Conservation (phyloP, 805 yeast genomes). For the Teunomyces tritomae region DNA sequence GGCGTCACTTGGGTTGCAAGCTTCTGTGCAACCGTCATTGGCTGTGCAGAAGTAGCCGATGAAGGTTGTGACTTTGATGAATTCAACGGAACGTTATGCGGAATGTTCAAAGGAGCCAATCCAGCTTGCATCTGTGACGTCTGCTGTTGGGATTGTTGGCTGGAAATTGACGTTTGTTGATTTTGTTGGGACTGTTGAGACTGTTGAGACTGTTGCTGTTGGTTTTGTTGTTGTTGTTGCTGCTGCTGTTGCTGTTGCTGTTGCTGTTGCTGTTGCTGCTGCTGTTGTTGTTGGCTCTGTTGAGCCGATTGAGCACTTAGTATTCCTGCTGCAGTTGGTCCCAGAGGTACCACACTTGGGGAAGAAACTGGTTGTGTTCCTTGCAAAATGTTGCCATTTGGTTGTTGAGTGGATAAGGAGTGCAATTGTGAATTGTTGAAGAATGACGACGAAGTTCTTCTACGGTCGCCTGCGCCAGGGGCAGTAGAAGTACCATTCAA, state of each 20-base stretch:
- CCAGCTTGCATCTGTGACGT: conserved; percentile 5
- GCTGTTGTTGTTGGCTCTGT: conserved; percentile 6
- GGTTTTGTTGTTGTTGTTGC: conserved; percentile 11
- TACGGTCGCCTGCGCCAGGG: conserved; percentile 29
- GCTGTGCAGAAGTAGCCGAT: conserved; percentile 17
- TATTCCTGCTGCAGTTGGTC: conserved; percentile 4
- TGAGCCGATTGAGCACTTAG: conserved; percentile 6
- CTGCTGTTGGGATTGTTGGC: background rate
- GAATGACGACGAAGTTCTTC: conserved; percentile 55
- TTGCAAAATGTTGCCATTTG: background rate
- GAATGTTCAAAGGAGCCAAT: conserved; percentile 1
- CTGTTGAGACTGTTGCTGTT: conserved; percentile 7
- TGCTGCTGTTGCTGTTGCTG: conserved; percentile 8
- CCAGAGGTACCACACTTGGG: background rate
- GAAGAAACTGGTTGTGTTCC: conserved; percentile 8
- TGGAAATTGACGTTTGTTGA: no score
- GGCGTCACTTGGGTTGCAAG: conserved; percentile 2
- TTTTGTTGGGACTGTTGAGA: conserved; percentile 7
- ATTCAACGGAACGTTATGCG: conserved; percentile 11
- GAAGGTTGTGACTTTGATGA: conserved; percentile 16
- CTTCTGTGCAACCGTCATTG: conserved; percentile 8
- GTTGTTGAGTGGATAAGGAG: conserved; percentile 3
- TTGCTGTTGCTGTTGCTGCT: conserved; percentile 9
- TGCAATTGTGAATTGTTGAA: conserved; percentile 27
- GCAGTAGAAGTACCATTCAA: conserved; percentile 4